Evolutionary conservation across 345 rosid species (phyloP).

Genomic region (Citrus inodora): DNA sequence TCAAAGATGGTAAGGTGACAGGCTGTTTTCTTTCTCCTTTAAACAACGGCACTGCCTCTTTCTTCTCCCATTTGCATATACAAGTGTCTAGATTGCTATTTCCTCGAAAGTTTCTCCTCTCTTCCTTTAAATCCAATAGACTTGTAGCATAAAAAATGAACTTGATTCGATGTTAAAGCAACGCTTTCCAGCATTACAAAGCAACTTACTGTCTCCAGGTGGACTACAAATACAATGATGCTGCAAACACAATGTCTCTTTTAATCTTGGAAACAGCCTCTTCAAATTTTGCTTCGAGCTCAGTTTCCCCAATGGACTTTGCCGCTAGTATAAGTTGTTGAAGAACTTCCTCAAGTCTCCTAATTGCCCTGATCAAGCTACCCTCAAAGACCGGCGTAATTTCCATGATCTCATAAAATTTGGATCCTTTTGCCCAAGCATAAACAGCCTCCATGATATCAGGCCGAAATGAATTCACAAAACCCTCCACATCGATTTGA

Average conservation of each 20-base stretch:
- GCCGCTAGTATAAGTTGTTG: conserved; percentile 94
- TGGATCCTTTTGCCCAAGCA: conserved; percentile 98
- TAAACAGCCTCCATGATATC: conserved; percentile 97
- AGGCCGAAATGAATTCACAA: conserved; percentile 81
- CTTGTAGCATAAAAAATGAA: background rate
- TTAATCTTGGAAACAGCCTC: conserved; percentile 86
- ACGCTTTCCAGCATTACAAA: background rate
- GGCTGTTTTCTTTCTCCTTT: too few relatives aligned
- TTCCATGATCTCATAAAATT: conserved; percentile 93
- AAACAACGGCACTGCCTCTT: background rate
- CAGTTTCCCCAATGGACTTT: conserved; percentile 83
- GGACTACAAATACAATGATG: conserved; percentile 75
- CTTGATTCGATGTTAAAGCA: background rate
- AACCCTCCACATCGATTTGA: conserved; percentile 75
- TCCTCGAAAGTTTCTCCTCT: background rate
- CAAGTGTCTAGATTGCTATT: background rate
- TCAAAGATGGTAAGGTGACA: background rate
- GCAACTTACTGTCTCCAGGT: background rate
- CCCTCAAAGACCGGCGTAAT: conserved; percentile 94
- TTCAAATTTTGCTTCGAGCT: conserved; percentile 78
- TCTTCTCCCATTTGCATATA: background rate
- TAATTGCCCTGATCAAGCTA: conserved; percentile 92
- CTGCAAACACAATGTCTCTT: conserved; percentile 96
- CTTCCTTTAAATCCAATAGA: too few relatives aligned
- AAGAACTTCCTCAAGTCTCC: conserved; percentile 95